Base-by-base conservation (phyloP, 2,329 filamentous ascomycete genomes). In the Thermothelomyces thermophilus region DNA sequence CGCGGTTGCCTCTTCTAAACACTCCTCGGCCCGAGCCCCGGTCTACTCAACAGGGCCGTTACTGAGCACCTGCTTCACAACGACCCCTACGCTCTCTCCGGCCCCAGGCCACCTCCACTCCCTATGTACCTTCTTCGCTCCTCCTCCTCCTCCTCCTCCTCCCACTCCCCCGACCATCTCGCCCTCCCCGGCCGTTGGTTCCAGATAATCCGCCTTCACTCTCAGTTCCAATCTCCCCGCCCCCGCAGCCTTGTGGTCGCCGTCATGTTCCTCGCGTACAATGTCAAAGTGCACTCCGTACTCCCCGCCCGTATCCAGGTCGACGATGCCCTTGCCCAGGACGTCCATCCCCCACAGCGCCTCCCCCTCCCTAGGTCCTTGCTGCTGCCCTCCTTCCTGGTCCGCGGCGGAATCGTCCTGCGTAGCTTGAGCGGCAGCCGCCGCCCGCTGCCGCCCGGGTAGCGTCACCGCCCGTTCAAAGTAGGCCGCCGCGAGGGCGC, bases 61-160 rank as follows among this genome's bases (percentile, higher is more conserved):
- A 2, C 45, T 39, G 34, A 57, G 24, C 5, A 56, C 19, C 3
- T 53, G 44, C 37, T 40, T 55, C 9, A 55, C 50, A 2, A 57
- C 46, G 6, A 46, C 37, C 7, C 51, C 50, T 11, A 57, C 68
- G 24, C 65, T 76, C 2, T 71, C 75, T 13, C 69, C 70, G 1
- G 36, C 17, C 10, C 69, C 73, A 64, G 74, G 77, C 56, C 55
- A 58, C 34, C 14, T 46, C 56, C 56, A 58, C 20, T 49, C 42
- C 11, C 35, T 28, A 6, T 49, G 51, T 11, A 45, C 47, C 5
- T 41, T 44, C 45, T 43, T 41, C 24, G 14, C 8, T 26, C 39
- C 6, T 45, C n/a, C 31, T 26, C 36, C 9, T 34, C 11, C 26
- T 36, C 46, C 19, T 37, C 16, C 2, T 37, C 22, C 19, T 13